Evolutionary conservation across 1,284 basidiomycete species (phyloP).

Genomic region (Schizophyllum commune): DNA sequence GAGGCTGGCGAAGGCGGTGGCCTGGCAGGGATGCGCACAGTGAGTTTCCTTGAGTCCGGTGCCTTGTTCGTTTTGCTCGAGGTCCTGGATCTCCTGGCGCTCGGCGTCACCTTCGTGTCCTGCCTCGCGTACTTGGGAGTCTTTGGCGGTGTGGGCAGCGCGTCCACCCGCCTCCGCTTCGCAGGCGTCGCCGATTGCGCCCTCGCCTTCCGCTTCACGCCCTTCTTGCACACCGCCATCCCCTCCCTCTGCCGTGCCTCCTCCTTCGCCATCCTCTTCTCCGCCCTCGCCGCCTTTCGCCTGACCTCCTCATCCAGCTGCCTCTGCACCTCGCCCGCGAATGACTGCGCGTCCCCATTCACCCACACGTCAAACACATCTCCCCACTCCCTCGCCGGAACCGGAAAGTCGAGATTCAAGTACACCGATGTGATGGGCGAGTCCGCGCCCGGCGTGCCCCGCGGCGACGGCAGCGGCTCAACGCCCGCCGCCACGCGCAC

Average conservation of each 20-base stretch:
- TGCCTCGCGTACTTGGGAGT: neutral
- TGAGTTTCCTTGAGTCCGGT: neutral
- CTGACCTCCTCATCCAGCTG: constrained; percentile 46
- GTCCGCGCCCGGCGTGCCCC: constrained; percentile 31
- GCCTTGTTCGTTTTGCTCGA: neutral
- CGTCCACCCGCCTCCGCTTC: neutral
- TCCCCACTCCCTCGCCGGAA: constrained; percentile 82
- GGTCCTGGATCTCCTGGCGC: neutral
- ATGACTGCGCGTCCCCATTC: constrained; percentile 81
- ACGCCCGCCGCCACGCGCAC: constrained; percentile 36
- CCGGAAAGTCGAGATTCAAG: constrained; percentile 86
- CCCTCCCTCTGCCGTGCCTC: constrained; percentile 19
- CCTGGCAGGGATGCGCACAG: neutral
- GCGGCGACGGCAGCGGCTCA: constrained; percentile 27
- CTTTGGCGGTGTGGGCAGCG: neutral
- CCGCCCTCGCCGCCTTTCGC: constrained; percentile 41
- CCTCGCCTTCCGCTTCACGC: constrained; percentile 9
- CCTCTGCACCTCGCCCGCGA: constrained; percentile 52
- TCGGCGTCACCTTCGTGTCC: neutral
- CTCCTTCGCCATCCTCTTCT: constrained; percentile 45
- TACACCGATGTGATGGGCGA: constrained; percentile 68
- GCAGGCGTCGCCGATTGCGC: neutral
- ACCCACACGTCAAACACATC: constrained; percentile 90
- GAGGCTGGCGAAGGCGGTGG: neutral
- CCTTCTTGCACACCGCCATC: neutral